A percentile compares a stretch with the other conserved stretches of the same genome.
These are phyloP conservation scores for Orbilia blumenaviensis DNA, from an alignment of 2,329 filamentous ascomycete genomes.

Conservation along the genomic window DNA sequence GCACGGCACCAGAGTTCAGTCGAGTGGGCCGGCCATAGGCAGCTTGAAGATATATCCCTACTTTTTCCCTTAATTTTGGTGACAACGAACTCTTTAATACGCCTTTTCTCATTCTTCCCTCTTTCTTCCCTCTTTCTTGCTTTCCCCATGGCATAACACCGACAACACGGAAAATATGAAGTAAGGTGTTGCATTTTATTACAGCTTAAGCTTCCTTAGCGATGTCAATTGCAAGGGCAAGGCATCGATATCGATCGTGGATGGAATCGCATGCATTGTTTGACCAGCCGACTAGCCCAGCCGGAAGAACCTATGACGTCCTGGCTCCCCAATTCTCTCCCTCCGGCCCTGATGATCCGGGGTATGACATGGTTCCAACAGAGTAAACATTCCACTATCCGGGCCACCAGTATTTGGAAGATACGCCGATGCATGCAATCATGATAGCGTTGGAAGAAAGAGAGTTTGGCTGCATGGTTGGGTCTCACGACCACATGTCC, in stretches of 20 bases:
- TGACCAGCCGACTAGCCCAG: constrained; percentile 34
- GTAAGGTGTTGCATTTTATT: constrained; percentile 26
- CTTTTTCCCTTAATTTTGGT: too few species aligned
- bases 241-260: too few species aligned
- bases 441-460: background rate
- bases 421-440: background rate
- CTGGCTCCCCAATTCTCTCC: constrained; percentile 24
- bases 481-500: constrained; percentile 54
- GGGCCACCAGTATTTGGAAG: background rate
- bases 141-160: too few species aligned
- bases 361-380: constrained; percentile 50
- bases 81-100: too few species aligned
- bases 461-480: constrained; percentile 31
- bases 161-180: constrained; percentile 13
- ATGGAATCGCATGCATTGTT: constrained; percentile 39
- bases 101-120: too few species aligned
- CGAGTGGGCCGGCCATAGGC: too few species aligned
- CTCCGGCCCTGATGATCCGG: constrained; percentile 54
- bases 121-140: too few species aligned
- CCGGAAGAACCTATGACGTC: constrained; percentile 52
- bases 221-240: too few species aligned
- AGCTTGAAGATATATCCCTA: too few species aligned
- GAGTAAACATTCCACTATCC: constrained; percentile 2
- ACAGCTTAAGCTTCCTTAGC: too few species aligned
- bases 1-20: too few species aligned